A percentile compares a stretch with the other conserved stretches of the same genome.
These are phyloP conservation scores for Sporothrix luriei DNA, from an alignment of 2,329 filamentous ascomycete genomes.

Conservation along the genomic window DNA sequence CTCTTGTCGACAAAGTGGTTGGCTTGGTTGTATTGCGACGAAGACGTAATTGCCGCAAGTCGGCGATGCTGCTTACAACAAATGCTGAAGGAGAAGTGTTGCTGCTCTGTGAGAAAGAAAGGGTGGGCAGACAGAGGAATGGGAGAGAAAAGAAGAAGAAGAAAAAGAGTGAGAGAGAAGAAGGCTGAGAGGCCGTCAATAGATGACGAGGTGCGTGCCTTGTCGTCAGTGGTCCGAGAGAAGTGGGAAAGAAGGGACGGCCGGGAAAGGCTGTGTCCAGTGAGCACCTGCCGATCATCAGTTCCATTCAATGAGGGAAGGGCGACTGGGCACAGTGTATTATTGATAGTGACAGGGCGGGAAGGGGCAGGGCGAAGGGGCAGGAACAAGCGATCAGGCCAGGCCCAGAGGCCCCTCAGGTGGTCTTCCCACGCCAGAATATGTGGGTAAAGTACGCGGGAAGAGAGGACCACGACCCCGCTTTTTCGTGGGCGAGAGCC, in stretches of 20 bases:
- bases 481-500: neutral
- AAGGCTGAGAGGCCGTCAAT: neutral
- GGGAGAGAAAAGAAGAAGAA: neutral
- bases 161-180: neutral
- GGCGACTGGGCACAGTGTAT: constrained; percentile 2
- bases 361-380: neutral
- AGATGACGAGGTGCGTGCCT: neutral
- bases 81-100: constrained; percentile 7
- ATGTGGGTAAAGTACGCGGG: constrained; percentile 9
- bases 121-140: neutral
- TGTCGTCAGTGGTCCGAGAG: neutral
- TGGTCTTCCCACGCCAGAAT: neutral
- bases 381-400: neutral
- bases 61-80: neutral
- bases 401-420: constrained; percentile 8
- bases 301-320: neutral
- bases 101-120: neutral
- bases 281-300: constrained; percentile 20
- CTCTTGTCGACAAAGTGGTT: neutral
- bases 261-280: constrained; percentile 21
- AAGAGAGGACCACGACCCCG: neutral
- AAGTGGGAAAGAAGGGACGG: neutral
- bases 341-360: constrained; percentile 4
- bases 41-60: neutral
- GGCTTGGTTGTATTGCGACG: neutral